Evolutionary conservation across 1,284 basidiomycete species (phyloP), one percentile per base, ranked within the genome.

Genomic region (Moesziomyces antarcticus): DNA sequence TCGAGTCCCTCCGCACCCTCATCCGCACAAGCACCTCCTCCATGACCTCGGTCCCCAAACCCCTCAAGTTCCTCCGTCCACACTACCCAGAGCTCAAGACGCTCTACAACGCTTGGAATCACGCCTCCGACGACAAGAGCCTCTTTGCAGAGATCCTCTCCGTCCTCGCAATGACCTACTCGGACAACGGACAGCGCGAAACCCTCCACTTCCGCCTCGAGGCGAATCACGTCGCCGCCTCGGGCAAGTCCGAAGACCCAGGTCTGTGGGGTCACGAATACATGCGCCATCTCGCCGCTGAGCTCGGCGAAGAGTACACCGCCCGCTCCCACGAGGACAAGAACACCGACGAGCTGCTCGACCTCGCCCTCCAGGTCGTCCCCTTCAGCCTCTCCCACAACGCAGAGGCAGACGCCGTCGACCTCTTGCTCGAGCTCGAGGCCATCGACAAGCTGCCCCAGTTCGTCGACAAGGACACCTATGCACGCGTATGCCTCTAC

Each of bases 11-110:
- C 18, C 89, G 96, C 59, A 96, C 92, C 22, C 87, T 99, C 42
- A 99, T 99, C 81, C 88, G 94, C 81, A 98, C 97, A 5, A 95
- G 94, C 22, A 99, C 97, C 5, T 96, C 93, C 21, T 98, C 94
- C 8, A 98, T 99, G 96, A 99, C 97, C n/a, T 96, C 93, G 16
- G 97, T 99, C 14, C 97, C 97, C 3, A 99, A 99, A 87, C 97
- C 97, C 37, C 89, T 99, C 72, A 99, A 99, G 86, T 99, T 99
- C 87, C 89, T 99, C 50, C 91, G 95, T 66, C 96, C 95, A 27
- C 92, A 95, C 83, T 99, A 97, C 85, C 92, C 92, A 44, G 92
- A 91, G 70, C 88, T 99, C 56, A 82, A 83, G 65, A 50, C 64
- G n/a, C 71, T 83, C 13, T 83, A 81, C 45, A 54, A 71, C 18